Percentiles rank a stretch among this genome's conserved stretches.
phyloP scores from a whole-genome alignment of 768 basidiomycete species.

The Agrocybe praecox region DNA sequence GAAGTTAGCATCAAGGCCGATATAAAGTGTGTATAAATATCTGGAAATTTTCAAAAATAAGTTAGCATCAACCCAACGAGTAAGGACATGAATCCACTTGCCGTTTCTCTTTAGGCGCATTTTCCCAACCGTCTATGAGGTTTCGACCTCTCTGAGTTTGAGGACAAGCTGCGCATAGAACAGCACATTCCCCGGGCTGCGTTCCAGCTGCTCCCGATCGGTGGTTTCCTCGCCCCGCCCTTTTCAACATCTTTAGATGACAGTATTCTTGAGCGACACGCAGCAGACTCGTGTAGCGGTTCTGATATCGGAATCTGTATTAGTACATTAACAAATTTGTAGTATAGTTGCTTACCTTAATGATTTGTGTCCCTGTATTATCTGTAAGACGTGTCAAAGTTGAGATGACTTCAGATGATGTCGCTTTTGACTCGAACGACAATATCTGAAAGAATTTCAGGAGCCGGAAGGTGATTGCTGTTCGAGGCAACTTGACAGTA shows the following conservation, averaged over 20 bases:
- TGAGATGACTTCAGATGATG: slow-evolving; percentile 6
- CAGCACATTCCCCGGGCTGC: not conserved
- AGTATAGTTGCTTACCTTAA: not conserved
- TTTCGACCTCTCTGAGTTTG: slow-evolving; percentile 10
- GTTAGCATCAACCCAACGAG: not conserved
- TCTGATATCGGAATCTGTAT: not conserved
- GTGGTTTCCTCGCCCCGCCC: slow-evolving; percentile 15
- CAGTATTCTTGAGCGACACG: slow-evolving; percentile 10
- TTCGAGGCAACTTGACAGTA: slow-evolving; percentile 1
- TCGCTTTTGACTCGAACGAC: slow-evolving; percentile 8
- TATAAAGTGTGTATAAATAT: slow-evolving; percentile 7
- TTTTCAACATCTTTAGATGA: slow-evolving; percentile 13
- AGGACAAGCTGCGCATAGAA: slow-evolving; percentile 19
- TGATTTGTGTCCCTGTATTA: not conserved
- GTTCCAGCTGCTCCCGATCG: slow-evolving; percentile 7
- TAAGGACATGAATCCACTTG: not conserved
- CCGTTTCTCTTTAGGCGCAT: not conserved
- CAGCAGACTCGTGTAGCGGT: slow-evolving; percentile 9
- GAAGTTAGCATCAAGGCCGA: slow-evolving; percentile 14
- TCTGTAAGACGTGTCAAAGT: slow-evolving; percentile 5
- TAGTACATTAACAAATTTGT: no score
- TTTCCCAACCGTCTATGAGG: slow-evolving; percentile 8
- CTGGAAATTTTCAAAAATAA: not conserved
- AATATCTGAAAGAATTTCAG: slow-evolving; percentile 7
- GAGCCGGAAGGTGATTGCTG: slow-evolving; percentile 5